phyloP scores from a whole-genome alignment of 2,329 filamentous ascomycete genomes.

The Tolypocladium ovalisporum region DNA sequence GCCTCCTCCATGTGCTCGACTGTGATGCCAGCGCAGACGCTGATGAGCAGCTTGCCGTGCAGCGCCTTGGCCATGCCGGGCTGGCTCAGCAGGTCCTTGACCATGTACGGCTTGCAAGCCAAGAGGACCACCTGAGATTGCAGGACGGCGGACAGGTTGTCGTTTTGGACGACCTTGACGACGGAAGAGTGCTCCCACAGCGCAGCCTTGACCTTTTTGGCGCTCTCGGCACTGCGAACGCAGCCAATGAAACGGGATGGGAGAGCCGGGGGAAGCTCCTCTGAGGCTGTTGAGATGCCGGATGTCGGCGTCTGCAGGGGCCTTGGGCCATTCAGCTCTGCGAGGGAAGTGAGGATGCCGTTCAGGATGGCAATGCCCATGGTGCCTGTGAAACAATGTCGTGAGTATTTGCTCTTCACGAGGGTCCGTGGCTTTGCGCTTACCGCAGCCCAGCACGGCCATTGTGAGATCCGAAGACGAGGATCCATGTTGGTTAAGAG shows the following conservation, averaged over 20 bases:
- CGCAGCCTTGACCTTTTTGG: slow-evolving; percentile 54
- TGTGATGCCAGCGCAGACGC: slow-evolving; percentile 68
- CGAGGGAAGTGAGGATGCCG: slow-evolving; percentile 65
- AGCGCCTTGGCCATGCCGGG: slow-evolving; percentile 63
- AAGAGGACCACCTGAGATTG: slow-evolving; percentile 66
- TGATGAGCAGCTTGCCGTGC: slow-evolving; percentile 69
- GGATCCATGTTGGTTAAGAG: slow-evolving; percentile 23
- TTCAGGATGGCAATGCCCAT: slow-evolving; percentile 79
- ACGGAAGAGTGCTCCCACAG: slow-evolving; percentile 51
- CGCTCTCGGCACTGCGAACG: slow-evolving; percentile 59
- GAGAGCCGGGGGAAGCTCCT: slow-evolving; percentile 43
- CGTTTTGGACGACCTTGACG: slow-evolving; percentile 57
- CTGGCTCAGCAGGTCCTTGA: slow-evolving; percentile 54
- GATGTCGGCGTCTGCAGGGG: slow-evolving; percentile 32
- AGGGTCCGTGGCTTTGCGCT: slow-evolving; percentile 17
- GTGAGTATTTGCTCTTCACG: not conserved
- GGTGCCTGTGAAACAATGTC: slow-evolving; percentile 42
- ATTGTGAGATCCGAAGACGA: slow-evolving; percentile 49
- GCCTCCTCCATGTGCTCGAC: slow-evolving; percentile 55
- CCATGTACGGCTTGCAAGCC: slow-evolving; percentile 71
- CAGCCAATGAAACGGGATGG: slow-evolving; percentile 74
- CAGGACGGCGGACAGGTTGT: slow-evolving; percentile 58
- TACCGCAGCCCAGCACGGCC: slow-evolving; percentile 74
- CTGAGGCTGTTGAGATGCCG: slow-evolving; percentile 30
- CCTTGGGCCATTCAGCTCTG: slow-evolving; percentile 34